These are phyloP conservation scores for Pterulicium gracile DNA, from an alignment of 1,284 basidiomycete species.

Conservation along the genomic window DNA sequence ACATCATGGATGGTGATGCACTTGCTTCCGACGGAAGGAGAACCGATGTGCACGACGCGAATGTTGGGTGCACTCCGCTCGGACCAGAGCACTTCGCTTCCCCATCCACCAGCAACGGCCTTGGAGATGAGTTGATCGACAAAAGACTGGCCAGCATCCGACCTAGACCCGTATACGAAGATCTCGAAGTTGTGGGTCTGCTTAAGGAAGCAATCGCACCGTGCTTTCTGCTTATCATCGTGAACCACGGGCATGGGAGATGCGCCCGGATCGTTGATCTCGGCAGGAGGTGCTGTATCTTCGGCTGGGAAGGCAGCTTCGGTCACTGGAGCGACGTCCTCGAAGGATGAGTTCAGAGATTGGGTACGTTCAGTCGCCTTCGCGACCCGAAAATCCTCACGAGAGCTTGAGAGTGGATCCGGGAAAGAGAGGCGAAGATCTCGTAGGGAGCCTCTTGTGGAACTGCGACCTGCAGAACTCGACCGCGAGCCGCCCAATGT, in stretches of 20 bases:
- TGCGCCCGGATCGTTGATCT: constrained; percentile 18
- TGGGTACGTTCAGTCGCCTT: background rate
- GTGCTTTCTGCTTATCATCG: constrained; percentile 14
- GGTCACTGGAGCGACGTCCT: constrained; percentile 27
- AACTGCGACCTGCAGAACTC: constrained; percentile 34
- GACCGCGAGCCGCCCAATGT: constrained; percentile 62
- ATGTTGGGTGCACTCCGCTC: background rate
- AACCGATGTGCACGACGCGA: background rate
- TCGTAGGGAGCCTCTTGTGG: constrained; percentile 46
- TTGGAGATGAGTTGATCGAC: background rate
- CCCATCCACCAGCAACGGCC: background rate
- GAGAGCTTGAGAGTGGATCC: constrained; percentile 61
- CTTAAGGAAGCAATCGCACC: background rate
- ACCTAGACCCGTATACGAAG: constrained; percentile 44
- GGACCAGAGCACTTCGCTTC: background rate
- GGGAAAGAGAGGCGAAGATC: constrained; percentile 70
- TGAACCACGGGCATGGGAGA: constrained; percentile 25
- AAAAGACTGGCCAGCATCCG: background rate
- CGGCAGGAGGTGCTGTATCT: background rate
- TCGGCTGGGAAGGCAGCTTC: constrained; percentile 16
- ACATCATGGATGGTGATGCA: constrained; percentile 1
- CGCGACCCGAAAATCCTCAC: constrained; percentile 26
- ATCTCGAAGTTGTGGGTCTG: constrained; percentile 34
- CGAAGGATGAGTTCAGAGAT: constrained; percentile 35
- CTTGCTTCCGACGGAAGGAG: background rate